These are phyloP conservation scores for Kurtzmaniella cleridarum DNA, from an alignment of 805 yeast species.

Conservation along the genomic window DNA sequence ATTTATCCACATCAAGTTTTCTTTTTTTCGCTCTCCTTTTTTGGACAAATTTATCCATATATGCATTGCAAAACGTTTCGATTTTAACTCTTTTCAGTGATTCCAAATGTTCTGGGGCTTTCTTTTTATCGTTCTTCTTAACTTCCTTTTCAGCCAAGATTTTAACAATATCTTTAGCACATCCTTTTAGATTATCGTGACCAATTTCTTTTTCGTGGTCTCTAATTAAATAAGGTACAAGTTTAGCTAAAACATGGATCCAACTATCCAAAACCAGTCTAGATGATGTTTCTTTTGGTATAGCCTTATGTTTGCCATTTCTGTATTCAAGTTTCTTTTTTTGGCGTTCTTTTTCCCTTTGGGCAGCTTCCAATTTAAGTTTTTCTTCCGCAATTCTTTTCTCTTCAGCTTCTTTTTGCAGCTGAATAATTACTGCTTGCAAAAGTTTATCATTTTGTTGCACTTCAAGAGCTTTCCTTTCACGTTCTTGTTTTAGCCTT, in stretches of 20 bases:
- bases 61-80: slow-evolving; percentile 53
- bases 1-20: slow-evolving; percentile 7
- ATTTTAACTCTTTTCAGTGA: slow-evolving; percentile 66
- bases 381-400: slow-evolving; percentile 22
- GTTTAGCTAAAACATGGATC: slow-evolving; percentile 55
- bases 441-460: slow-evolving; percentile 29
- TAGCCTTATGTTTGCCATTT: slow-evolving; percentile 8
- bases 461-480: slow-evolving; percentile 27
- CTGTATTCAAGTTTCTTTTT: slow-evolving; percentile 4
- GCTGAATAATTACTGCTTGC: slow-evolving; percentile 31
- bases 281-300: slow-evolving; percentile 1
- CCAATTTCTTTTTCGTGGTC: slow-evolving; percentile 63
- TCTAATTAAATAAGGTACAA: slow-evolving; percentile 75
- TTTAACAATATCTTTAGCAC: slow-evolving; percentile 75
- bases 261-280: slow-evolving; percentile 18
- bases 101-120: slow-evolving; percentile 53
- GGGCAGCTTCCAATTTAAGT: slow-evolving; percentile 15
- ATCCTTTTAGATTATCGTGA: slow-evolving; percentile 65
- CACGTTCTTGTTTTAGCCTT: slow-evolving; percentile 25
- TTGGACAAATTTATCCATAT: slow-evolving; percentile 60
- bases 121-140: slow-evolving; percentile 35
- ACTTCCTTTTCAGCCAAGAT: slow-evolving; percentile 64
- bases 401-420: slow-evolving; percentile 25
- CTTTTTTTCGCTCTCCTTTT: slow-evolving; percentile 41
- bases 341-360: slow-evolving; percentile 15